Base-by-base conservation (phyloP, 192 early-diverging fungal species). In the Backusella psychrophila region DNA sequence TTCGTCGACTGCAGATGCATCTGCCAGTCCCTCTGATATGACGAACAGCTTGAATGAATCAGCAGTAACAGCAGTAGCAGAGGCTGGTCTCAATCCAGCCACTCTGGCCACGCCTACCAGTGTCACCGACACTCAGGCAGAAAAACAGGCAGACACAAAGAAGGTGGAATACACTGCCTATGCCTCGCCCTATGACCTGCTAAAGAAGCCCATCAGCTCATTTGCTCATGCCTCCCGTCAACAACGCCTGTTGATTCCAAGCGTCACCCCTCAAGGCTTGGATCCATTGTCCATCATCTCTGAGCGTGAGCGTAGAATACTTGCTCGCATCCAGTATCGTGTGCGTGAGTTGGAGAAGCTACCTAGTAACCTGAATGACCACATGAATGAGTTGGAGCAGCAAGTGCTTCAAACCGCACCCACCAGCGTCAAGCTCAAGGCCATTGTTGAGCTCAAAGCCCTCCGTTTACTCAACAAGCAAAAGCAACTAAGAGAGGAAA, bases 381-480 rank as follows among this genome's bases (percentile, higher is more conserved):
- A 63, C 9, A 63, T 63, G 56, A 63, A 63, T 3, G 29, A 44
- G 12, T 1, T 63, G 9, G 56, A 63, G 9, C 38, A 44, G 29
- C 4, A 36, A 52, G 77, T 69, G 79, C 76, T 23, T 65, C 81
- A 34, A 42, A 73, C 5, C 78, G 71, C n/a, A 65, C 79, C 4
- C 69, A 75, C 26, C 69, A 63, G 56, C 4, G 56, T 63, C 23
- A 63, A 63, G 4, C 77, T 98, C 0, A 87, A 89, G 73, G 94
- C 95, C 19, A 79, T 96, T 15, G 95, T 97, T 72, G 97, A 99
- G 85, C 83, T 97, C 76, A 98, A 97, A 83, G 83, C 91, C 6
- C 86, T 99, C 23, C 83, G 89, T 66, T 83, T 99, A 46, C 81
- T 94, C 52, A 87, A 91, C 42, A 93, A 93, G 9, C 56, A 63